Conservation (phyloP, 1,284 basidiomycete species). For the Tilletia horrida region DNA sequence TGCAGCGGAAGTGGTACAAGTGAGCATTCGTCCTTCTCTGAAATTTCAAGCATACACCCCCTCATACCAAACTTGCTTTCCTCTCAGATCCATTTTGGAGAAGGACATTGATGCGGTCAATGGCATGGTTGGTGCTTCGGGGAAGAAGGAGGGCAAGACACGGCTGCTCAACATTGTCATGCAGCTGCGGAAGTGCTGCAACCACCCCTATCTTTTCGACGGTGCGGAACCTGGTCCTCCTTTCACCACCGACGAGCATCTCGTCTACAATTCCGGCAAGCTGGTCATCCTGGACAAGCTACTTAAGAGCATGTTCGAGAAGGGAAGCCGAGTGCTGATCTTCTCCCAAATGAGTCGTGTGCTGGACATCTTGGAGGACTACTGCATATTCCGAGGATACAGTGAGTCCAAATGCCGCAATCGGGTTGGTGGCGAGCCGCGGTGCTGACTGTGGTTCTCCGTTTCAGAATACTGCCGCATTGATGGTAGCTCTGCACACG, state of each 20-base stretch:
- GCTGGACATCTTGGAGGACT: conserved; percentile 93
- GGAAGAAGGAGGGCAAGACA: conserved; percentile 97
- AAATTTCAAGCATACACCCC: too few relatives aligned
- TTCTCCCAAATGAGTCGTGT: conserved; percentile 99
- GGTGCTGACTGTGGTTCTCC: not conserved
- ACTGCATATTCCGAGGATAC: conserved; percentile 86
- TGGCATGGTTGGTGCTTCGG: conserved; percentile 59
- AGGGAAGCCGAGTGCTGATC: conserved; percentile 90
- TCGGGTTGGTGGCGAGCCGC: not conserved
- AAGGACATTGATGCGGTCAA: conserved; percentile 99
- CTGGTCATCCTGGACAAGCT: conserved; percentile 97
- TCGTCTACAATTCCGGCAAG: conserved; percentile 91
- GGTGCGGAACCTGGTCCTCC: conserved; percentile 83
- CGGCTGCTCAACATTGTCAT: conserved; percentile 98
- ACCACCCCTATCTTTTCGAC: conserved; percentile 63
- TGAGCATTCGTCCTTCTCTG: not conserved
- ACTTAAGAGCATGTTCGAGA: conserved; percentile 75
- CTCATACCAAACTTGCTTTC: not conserved
- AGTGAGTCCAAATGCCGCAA: conserved; percentile 61
- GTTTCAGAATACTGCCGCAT: conserved; percentile 87
- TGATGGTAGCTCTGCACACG: conserved; percentile 90
- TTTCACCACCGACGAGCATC: conserved; percentile 95
- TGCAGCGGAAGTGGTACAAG: conserved; percentile 88
- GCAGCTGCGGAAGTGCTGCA: conserved; percentile 71
- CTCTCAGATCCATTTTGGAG: conserved; percentile 66